Evolutionary conservation across 75 land plant species (phyloP).

Genomic region (Gnetum montanum): DNA sequence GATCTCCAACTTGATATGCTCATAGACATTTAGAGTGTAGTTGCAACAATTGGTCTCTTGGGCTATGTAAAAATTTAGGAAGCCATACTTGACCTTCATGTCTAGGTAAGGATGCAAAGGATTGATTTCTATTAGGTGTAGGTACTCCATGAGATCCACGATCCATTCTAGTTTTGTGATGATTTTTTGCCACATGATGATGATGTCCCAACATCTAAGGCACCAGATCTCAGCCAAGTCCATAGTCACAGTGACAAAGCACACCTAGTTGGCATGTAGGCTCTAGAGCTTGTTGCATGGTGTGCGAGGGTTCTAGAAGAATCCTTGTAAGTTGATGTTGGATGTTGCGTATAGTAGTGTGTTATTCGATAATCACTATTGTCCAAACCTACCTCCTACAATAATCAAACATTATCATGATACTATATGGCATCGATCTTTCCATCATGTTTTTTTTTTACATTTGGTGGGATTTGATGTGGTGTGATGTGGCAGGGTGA

Average conservation of each 20-base stretch:
- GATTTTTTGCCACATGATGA: slow-evolving; percentile 55
- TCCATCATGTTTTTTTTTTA: no score
- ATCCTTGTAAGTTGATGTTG: neutral
- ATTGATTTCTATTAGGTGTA: slow-evolving; percentile 39
- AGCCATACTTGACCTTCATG: slow-evolving; percentile 59
- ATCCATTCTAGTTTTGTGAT: slow-evolving; percentile 64
- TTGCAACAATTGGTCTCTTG: slow-evolving; percentile 22
- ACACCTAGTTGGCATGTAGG: slow-evolving; percentile 19
- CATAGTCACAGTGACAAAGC: slow-evolving; percentile 45
- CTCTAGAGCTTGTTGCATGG: neutral
- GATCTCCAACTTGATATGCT: slow-evolving; percentile 40
- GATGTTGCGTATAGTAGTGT: neutral
- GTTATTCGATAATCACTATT: no score
- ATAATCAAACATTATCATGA: no score
- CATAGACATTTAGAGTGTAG: slow-evolving; percentile 32
- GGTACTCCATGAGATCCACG: slow-evolving; percentile 40
- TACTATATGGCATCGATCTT: no score
- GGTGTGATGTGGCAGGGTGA: no score
- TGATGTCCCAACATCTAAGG: slow-evolving; percentile 45
- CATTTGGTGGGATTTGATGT: no score
- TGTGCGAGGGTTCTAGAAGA: neutral
- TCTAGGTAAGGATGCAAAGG: slow-evolving; percentile 27
- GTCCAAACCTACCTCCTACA: no score
- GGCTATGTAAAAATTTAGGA: slow-evolving; percentile 53
- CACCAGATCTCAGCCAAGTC: slow-evolving; percentile 13